These are phyloP conservation scores for Penicillium turbatum DNA, from an alignment of 495 filamentous ascomycete species.

Conservation along the genomic window DNA sequence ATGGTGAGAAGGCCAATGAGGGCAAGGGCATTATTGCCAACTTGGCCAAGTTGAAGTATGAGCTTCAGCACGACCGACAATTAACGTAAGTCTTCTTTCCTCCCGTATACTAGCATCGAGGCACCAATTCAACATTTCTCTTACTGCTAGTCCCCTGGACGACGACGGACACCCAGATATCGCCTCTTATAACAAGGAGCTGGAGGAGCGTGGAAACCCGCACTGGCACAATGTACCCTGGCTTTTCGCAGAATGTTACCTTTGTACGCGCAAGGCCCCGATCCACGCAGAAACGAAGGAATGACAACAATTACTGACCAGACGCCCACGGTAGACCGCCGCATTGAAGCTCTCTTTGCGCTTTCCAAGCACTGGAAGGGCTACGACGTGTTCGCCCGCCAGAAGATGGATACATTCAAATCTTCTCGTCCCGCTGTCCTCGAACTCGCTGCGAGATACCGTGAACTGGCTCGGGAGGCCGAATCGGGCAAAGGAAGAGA, in stretches of 20 bases:
- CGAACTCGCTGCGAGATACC: slow-evolving; percentile 76
- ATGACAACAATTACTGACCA: slow-evolving; percentile 13
- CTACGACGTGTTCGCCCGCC: slow-evolving; percentile 87
- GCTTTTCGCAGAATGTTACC: slow-evolving; percentile 91
- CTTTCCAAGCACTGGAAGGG: slow-evolving; percentile 79
- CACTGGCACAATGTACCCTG: slow-evolving; percentile 82
- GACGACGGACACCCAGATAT: slow-evolving; percentile 82
- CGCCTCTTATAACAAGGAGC: slow-evolving; percentile 76
- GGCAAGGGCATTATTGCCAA: slow-evolving; percentile 81
- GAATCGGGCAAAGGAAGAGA: slow-evolving; percentile 32
- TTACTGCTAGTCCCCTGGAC: slow-evolving; percentile 57
- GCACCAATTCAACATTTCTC: neutral
- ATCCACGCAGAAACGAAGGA: neutral
- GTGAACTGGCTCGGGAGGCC: slow-evolving; percentile 57
- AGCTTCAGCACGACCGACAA: slow-evolving; percentile 83
- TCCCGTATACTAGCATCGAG: neutral
- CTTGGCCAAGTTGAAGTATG: slow-evolving; percentile 85
- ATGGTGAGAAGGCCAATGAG: slow-evolving; percentile 62
- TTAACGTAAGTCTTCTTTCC: slow-evolving; percentile 59
- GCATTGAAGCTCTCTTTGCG: slow-evolving; percentile 70
- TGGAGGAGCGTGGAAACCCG: slow-evolving; percentile 67
- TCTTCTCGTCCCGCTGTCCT: slow-evolving; percentile 89
- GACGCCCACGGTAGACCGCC: slow-evolving; percentile 46
- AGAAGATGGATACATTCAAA: slow-evolving; percentile 89
- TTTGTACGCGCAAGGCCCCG: slow-evolving; percentile 61